Conservation (phyloP, 1,284 basidiomycete species). For the Sporisorium iseilematis-ciliati region DNA sequence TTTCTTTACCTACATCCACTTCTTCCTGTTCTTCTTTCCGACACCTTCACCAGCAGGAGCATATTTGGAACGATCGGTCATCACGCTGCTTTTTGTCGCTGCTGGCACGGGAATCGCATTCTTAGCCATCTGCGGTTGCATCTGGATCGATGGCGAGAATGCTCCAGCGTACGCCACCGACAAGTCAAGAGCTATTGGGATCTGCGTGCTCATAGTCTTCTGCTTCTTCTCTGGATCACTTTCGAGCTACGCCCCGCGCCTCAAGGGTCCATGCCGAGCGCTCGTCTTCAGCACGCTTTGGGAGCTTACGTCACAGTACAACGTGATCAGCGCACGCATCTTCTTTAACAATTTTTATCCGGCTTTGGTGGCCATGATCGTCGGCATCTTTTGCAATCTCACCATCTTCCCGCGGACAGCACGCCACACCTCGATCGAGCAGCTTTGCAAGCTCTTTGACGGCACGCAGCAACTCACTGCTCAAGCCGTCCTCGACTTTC, state of each 20-base stretch:
- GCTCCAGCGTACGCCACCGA: conserved; percentile 34
- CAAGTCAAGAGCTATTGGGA: conserved; percentile 51
- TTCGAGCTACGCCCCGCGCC: conserved; percentile 52
- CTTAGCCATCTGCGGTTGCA: conserved; percentile 42
- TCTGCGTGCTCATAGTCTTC: conserved; percentile 48
- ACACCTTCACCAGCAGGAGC: conserved; percentile 49
- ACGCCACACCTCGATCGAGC: conserved; percentile 27
- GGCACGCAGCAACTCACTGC: conserved; percentile 35
- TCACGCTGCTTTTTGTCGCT: conserved; percentile 45
- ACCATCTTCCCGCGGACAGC: conserved; percentile 54
- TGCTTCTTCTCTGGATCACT: conserved; percentile 47
- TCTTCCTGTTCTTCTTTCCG: conserved; percentile 62
- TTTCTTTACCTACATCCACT: conserved; percentile 49
- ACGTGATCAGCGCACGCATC: conserved; percentile 39
- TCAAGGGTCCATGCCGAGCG: conserved; percentile 51
- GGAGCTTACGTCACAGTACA: conserved; percentile 50
- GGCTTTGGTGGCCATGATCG: conserved; percentile 46
- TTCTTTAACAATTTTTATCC: conserved; percentile 60
- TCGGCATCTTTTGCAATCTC: conserved; percentile 47
- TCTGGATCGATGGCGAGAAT: conserved; percentile 50
- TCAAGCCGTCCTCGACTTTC: conserved; percentile 47
- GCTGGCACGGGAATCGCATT: conserved; percentile 46
- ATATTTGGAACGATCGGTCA: conserved; percentile 52
- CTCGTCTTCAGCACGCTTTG: conserved; percentile 53
- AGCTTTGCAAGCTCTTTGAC: conserved; percentile 30